Conservation (phyloP, 2,329 filamentous ascomycete species). For the Albifimbria verrucaria region DNA sequence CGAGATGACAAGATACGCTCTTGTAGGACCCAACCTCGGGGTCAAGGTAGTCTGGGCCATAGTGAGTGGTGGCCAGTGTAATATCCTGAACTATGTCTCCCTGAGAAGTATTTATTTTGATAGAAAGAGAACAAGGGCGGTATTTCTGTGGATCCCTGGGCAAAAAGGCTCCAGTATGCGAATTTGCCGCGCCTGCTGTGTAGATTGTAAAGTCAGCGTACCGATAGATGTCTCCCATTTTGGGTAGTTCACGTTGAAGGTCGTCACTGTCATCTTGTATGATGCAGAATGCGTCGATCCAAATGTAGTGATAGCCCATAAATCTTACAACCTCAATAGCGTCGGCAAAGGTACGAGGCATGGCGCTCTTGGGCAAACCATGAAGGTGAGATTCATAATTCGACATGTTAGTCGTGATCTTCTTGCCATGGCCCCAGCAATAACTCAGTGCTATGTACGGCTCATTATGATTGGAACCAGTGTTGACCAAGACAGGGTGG, state of each 20-base stretch:
- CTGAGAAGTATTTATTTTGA: background rate
- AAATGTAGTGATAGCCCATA: slow-evolving; percentile 5
- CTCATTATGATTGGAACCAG: background rate
- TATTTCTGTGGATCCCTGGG: slow-evolving; percentile 4
- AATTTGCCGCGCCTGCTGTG: slow-evolving; percentile 7
- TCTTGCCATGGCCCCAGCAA: slow-evolving; percentile 6
- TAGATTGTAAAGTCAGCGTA: slow-evolving; percentile 14
- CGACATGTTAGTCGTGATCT: background rate
- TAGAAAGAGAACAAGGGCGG: slow-evolving; percentile 6
- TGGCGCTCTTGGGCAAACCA: slow-evolving; percentile 1
- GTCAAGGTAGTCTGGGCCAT: slow-evolving; percentile 9
- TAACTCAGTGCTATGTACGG: slow-evolving; percentile 11
- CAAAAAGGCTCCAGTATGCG: slow-evolving; percentile 8
- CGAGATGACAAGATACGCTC: slow-evolving; percentile 9
- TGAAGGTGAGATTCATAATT: slow-evolving; percentile 1
- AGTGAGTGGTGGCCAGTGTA: slow-evolving; percentile 6
- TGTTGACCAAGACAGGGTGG: slow-evolving; percentile 5
- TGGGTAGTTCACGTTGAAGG: slow-evolving; percentile 5
- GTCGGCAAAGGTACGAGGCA: slow-evolving; percentile 7
- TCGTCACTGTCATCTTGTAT: slow-evolving; percentile 14
- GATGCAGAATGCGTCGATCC: slow-evolving; percentile 2
- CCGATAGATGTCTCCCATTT: slow-evolving; percentile 14
- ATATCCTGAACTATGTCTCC: background rate
- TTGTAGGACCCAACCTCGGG: slow-evolving; percentile 10
- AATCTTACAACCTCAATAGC: slow-evolving; percentile 4